Conservation (phyloP, 331 rosid genomes). For the Ulmus americana region DNA sequence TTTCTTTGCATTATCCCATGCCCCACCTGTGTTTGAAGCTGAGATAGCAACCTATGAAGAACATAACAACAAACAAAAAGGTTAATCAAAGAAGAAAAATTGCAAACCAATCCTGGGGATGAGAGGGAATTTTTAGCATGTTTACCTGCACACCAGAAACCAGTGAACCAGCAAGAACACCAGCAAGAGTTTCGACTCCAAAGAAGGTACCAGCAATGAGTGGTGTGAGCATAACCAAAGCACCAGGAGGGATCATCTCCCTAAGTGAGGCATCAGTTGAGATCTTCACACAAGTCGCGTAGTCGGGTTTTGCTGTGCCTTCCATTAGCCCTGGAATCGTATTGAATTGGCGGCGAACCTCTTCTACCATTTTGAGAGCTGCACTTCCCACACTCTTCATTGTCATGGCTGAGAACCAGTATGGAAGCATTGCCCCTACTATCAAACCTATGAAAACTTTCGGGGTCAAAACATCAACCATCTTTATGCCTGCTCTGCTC, state of each 20-base stretch:
- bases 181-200: slow-evolving; percentile 68
- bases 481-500: slow-evolving; percentile 52
- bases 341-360: slow-evolving; percentile 58
- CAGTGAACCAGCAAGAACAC: slow-evolving; percentile 65
- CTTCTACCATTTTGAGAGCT: slow-evolving; percentile 70
- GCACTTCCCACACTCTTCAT: slow-evolving; percentile 73
- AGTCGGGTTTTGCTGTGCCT: slow-evolving; percentile 59
- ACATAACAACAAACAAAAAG: not conserved
- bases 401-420: slow-evolving; percentile 74
- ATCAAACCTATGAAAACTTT: slow-evolving; percentile 62
- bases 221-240: slow-evolving; percentile 58
- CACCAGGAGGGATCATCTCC: slow-evolving; percentile 76
- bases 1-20: slow-evolving; percentile 66
- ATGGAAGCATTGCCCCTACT: slow-evolving; percentile 71
- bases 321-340: slow-evolving; percentile 51
- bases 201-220: slow-evolving; percentile 63
- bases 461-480: slow-evolving; percentile 51
- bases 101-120: not conserved
- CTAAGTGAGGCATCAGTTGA: slow-evolving; percentile 61
- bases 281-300: slow-evolving; percentile 61
- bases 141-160: slow-evolving; percentile 72
- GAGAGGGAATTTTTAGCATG: not conserved
- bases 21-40: slow-evolving; percentile 69
- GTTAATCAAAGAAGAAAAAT: not conserved
- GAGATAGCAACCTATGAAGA: slow-evolving; percentile 53